Base-by-base conservation (phyloP, 129 eudicot genomes). In the Dittrichia graveolens region DNA sequence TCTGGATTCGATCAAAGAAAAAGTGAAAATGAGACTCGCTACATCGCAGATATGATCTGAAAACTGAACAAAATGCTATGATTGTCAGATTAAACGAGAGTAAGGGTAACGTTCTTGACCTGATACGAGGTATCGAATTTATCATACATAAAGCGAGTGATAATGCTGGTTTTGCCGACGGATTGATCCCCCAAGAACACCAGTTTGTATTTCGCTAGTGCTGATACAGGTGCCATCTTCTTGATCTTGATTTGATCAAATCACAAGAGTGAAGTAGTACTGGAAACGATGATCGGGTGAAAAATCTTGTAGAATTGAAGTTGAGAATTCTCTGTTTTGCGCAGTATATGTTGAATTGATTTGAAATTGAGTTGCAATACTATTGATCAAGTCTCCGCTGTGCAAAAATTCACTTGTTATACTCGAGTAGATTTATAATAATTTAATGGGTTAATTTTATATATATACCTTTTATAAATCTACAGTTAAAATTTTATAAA, bases 121-220 rank as follows among this genome's bases (percentile, higher is more conserved):
- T 84, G 89, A 64, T 84, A 84, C 3, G 89, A 80, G 15, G 83
- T 81, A 11, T 84, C 89, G 78, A 84, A 84, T 52, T 65, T 81
- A 35, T 81, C 80, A 56, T 90, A 90, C 96, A 90, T 90, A 74
- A 90, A 90, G 37, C 96, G 96, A 54, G 95, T 90, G 78, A 90
- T 90, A 65, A 90, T 90, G 89, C 96, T 90, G 45, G 96, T 90
- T 85, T 90, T 90, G 16, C 96, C 96, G 6, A 90, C 96, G 48
- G 96, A 90, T 79, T 90, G 96, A 87, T 90, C 96, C 8, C 96
- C 96, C 56, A 90, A 75, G 61, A 78, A 78, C 19, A 85, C 89
- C 19, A 85, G 84, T 65, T 85, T 85, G 79, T 85, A 85, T 67
- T 85, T 85, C 5, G 89, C 89, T 48, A 85, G 79, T 63, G 89